These are phyloP conservation scores for Teunomyces aglyptinius DNA, from an alignment of 805 yeast species.

Conservation along the genomic window DNA sequence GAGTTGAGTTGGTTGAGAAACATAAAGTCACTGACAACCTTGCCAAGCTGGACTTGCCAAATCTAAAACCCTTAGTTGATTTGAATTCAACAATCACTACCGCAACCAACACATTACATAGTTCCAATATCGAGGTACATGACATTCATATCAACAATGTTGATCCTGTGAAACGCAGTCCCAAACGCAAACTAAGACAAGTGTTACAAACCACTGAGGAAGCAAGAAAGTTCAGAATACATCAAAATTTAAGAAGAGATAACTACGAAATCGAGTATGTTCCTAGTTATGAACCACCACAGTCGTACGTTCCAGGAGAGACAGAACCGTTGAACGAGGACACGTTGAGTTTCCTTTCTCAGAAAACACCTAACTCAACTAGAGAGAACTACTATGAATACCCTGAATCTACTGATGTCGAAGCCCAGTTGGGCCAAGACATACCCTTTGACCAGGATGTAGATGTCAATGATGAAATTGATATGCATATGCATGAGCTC, in stretches of 20 bases:
- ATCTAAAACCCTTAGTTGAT: not conserved
- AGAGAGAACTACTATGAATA: slow-evolving; percentile 13
- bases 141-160: slow-evolving; percentile 14
- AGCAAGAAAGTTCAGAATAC: not conserved
- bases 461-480: slow-evolving; percentile 6
- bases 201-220: not conserved
- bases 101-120: slow-evolving; percentile 20
- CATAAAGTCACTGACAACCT: slow-evolving; percentile 6
- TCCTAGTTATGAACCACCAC: slow-evolving; percentile 37
- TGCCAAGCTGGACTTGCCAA: slow-evolving; percentile 3
- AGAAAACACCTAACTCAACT: slow-evolving; percentile 18
- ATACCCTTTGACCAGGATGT: slow-evolving; percentile 11
- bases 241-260: not conserved
- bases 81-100: slow-evolving; percentile 13
- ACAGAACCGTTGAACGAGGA: slow-evolving; percentile 38
- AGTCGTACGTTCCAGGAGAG: slow-evolving; percentile 46
- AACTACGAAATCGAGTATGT: slow-evolving; percentile 47
- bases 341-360: slow-evolving; percentile 22
- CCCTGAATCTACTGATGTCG: slow-evolving; percentile 10
- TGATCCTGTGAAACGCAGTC: slow-evolving; percentile 29
- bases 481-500: slow-evolving; percentile 8
- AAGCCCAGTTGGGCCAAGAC: slow-evolving; percentile 12
- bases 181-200: not conserved
- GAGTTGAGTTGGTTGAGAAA: slow-evolving; percentile 10
- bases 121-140: slow-evolving; percentile 13